These are phyloP conservation scores for Dryas integrifolia DNA, from an alignment of 331 rosid species.

Conservation along the genomic window DNA sequence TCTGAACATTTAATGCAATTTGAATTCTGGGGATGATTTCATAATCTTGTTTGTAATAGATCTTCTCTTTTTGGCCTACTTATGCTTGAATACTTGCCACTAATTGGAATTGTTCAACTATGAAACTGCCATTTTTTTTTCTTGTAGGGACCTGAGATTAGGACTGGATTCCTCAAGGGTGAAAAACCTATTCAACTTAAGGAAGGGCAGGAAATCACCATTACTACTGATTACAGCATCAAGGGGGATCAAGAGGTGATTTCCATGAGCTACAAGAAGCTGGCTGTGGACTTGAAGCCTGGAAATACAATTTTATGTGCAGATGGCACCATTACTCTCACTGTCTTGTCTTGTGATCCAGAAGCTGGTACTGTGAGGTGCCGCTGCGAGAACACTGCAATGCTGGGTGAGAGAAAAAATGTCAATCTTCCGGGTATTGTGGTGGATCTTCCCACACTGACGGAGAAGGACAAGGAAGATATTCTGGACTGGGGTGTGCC, in stretches of 20 bases:
- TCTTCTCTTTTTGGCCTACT: conserved; percentile 1
- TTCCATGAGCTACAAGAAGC: conserved; percentile 92
- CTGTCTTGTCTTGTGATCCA: conserved; percentile 73
- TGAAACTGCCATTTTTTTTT: conserved; percentile 14
- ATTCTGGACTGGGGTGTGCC: conserved; percentile 88
- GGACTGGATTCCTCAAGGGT: conserved; percentile 86
- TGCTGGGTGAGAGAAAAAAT: conserved; percentile 81
- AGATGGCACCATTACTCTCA: conserved; percentile 85
- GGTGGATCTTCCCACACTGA: conserved; percentile 84
- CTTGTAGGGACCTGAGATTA: conserved; percentile 92
- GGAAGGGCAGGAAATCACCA: conserved; percentile 89
- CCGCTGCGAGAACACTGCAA: conserved; percentile 74
- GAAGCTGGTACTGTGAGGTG: conserved; percentile 71
- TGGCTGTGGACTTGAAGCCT: conserved; percentile 85
- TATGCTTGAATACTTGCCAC: neutral
- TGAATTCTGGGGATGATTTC: neutral
- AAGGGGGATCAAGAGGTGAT: conserved; percentile 71
- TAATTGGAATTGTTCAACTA: neutral
- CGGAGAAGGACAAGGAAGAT: conserved; percentile 85
- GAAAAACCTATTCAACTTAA: conserved; percentile 84
- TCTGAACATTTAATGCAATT: neutral
- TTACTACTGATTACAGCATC: conserved; percentile 73
- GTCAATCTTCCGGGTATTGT: conserved; percentile 88
- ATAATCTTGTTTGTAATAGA: neutral
- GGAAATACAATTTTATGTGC: conserved; percentile 77